phyloP scores from a whole-genome alignment of 2,329 filamentous ascomycete genomes.

The Monilinia fructicola region DNA sequence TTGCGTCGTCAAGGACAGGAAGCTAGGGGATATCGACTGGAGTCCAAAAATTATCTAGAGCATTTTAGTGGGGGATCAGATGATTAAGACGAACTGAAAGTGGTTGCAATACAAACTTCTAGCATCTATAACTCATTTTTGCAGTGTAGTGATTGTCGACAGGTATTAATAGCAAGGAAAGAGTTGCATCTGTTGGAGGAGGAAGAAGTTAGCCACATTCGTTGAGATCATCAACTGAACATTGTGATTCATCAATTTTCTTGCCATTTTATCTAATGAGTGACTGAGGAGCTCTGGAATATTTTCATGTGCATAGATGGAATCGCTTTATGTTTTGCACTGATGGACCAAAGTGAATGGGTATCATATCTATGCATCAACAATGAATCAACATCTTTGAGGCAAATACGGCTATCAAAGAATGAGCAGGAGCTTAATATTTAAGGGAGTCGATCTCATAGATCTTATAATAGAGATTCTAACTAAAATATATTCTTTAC shows the following conservation, averaged over 20 bases:
- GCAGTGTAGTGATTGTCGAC: neutral
- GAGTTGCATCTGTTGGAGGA: neutral
- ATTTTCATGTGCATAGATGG: neutral
- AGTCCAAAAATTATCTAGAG: neutral
- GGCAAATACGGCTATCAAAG: neutral
- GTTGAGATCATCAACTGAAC: neutral
- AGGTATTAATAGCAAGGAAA: neutral
- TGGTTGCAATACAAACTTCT: neutral
- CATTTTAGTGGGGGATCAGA: neutral
- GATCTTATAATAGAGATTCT: too few relatives aligned
- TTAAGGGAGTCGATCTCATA: neutral
- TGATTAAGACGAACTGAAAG: neutral
- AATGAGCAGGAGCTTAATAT: neutral
- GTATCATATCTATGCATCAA: neutral
- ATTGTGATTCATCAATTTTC: neutral
- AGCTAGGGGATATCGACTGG: neutral
- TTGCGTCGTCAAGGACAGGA: neutral
- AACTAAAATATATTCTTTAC: too few relatives aligned
- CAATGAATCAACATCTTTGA: neutral
- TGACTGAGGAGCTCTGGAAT: neutral
- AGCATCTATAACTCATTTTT: neutral
- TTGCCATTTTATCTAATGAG: neutral
- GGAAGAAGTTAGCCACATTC: neutral
- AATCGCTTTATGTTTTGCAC: neutral
- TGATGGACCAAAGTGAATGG: neutral